A percentile compares a stretch with the other conserved stretches of the same genome.
phyloP scores from a whole-genome alignment of 257 asterid species.

The Petrea volubilis region DNA sequence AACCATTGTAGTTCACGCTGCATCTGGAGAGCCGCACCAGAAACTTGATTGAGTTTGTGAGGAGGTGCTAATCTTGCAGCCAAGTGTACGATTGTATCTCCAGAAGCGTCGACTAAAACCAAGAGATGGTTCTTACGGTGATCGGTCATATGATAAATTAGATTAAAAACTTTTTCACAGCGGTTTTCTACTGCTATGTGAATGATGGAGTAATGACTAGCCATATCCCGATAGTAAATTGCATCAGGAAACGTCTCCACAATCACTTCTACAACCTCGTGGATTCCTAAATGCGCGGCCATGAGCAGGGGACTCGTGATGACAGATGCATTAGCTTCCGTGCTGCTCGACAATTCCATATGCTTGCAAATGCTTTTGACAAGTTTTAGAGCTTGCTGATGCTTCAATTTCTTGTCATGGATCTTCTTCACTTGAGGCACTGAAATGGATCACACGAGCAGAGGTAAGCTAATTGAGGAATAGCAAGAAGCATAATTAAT shows the following conservation, averaged over 20 bases:
- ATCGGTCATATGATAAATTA: background rate
- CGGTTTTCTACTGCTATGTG: slow-evolving; percentile 16
- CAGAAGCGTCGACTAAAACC: background rate
- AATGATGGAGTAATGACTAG: background rate
- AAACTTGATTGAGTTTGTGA: slow-evolving; percentile 3
- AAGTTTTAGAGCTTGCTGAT: slow-evolving; percentile 9
- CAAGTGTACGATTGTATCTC: slow-evolving; percentile 7
- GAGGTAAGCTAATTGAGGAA: no score
- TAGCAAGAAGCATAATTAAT: no score
- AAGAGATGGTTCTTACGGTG: background rate
- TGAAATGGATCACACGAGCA: background rate
- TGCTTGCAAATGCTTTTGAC: slow-evolving; percentile 3
- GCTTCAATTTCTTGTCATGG: background rate
- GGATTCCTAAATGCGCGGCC: slow-evolving; percentile 17
- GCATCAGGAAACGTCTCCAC: background rate
- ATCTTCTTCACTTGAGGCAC: background rate
- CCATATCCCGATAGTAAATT: no score
- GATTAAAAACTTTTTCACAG: slow-evolving; percentile 16
- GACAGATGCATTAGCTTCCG: no score
- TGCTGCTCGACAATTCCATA: no score
- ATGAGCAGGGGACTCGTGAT: background rate
- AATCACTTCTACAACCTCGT: slow-evolving; percentile 22
- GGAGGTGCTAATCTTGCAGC: background rate
- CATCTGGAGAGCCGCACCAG: slow-evolving; percentile 29
- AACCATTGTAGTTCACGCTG: slow-evolving; percentile 26